Percentiles rank a stretch among this genome's conserved stretches.
phyloP scores from a whole-genome alignment of 202 grass and related monocot genomes.

The Alloteropsis angusta region DNA sequence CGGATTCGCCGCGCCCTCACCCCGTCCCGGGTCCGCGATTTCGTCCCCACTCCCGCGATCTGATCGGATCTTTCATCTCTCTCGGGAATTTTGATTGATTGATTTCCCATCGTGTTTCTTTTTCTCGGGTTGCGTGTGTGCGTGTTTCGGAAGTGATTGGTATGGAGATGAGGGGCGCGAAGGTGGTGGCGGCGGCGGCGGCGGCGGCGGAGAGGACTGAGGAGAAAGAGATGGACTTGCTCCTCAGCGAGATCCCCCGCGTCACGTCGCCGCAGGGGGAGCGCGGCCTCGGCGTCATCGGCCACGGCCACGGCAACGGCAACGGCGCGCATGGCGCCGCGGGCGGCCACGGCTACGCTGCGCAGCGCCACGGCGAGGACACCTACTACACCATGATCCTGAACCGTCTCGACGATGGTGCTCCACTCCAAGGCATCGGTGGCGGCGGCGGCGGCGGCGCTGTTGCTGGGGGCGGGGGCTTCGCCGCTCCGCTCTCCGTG shows the following conservation, averaged over 20 bases:
- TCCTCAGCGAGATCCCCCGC: constrained; percentile 52
- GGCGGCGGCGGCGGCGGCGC: constrained; percentile 20
- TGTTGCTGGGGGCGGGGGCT: neutral
- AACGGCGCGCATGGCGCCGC: constrained; percentile 8
- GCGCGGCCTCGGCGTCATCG: neutral
- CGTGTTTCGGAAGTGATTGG: neutral
- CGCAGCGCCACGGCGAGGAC: neutral
- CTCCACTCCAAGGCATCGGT: constrained; percentile 2
- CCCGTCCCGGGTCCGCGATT: neutral
- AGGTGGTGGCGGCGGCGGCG: neutral
- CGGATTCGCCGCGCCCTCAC: neutral
- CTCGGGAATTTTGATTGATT: neutral
- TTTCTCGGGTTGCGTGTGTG: neutral
- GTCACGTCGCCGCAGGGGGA: constrained; percentile 30
- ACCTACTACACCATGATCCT: constrained; percentile 14
- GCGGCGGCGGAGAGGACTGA: constrained; percentile 18
- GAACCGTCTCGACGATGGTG: constrained; percentile 36
- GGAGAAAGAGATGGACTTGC: constrained; percentile 70
- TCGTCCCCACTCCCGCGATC: neutral
- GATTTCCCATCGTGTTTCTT: constrained; percentile 3
- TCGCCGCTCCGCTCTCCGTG: neutral
- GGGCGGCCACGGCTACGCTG: neutral
- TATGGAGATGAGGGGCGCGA: constrained; percentile 23
- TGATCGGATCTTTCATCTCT: neutral
- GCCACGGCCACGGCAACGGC: neutral